Evolutionary conservation across 2,329 filamentous ascomycete species (phyloP).

Genomic region (Emergomyces orientalis): DNA sequence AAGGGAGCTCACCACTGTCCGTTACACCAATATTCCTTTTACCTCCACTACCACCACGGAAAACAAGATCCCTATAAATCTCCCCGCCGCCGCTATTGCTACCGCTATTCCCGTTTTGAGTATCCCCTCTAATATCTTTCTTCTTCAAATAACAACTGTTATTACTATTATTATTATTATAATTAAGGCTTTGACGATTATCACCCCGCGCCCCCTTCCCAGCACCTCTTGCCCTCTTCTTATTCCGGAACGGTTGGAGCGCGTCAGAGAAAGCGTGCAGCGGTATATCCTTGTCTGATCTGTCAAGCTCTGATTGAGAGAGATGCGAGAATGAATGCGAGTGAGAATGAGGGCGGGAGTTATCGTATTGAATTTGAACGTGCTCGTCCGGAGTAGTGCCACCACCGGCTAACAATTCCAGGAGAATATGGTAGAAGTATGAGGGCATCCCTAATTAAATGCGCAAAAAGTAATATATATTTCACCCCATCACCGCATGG

Average conservation of each 20-base stretch:
- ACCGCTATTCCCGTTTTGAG: background rate
- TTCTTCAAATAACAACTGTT: background rate
- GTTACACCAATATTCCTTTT: background rate
- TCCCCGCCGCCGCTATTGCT: background rate
- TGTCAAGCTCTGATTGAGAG: background rate
- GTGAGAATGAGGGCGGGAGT: background rate
- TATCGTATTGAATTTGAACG: background rate
- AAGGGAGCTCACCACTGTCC: background rate
- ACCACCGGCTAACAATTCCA: slow-evolving; percentile 46
- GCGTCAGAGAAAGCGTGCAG: background rate
- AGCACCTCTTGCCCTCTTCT: background rate
- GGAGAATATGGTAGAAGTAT: slow-evolving; percentile 54
- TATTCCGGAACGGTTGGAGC: background rate
- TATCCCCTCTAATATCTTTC: background rate
- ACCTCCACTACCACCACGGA: background rate
- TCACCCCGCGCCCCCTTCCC: background rate
- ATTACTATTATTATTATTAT: background rate
- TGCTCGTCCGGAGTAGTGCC: background rate
- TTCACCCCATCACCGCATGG: background rate
- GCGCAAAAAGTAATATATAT: background rate
- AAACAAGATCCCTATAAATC: background rate
- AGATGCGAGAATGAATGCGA: background rate
- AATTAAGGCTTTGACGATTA: background rate
- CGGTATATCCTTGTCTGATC: background rate
- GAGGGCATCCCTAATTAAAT: slow-evolving; percentile 44